Evolutionary conservation across 2,329 filamentous ascomycete genomes (phyloP), one percentile per base, ranked within the genome.

Genomic region (Phyllosticta capitalensis): DNA sequence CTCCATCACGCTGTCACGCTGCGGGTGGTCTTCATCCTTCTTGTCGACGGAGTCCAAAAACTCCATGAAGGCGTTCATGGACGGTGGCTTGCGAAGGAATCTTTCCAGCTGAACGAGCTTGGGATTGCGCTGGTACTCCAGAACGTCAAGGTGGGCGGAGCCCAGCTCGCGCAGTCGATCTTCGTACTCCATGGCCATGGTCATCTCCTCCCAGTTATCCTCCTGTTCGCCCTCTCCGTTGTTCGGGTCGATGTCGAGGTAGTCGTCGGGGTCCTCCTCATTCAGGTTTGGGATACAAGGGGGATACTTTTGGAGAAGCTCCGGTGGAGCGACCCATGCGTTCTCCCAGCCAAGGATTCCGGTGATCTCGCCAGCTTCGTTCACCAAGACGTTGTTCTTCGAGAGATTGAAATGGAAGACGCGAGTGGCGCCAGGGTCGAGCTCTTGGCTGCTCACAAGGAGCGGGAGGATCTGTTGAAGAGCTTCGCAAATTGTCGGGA

Each of bases 291-390:
- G 38, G 6, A 45, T 17, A 14, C 38, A 45, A 6, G 5, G 12
- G 14, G 38, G 38, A n/a, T 45, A 45, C 17, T 45, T 45, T 4
- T 17, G 38, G 14, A 45, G 17, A 5, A 45, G 38, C 17, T n/a
- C 38, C 14, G 38, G 56, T 61, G 63, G 52, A 63, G 60, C 21
- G 53, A 54, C 60, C 61, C 61, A 58, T 61, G 63, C 26, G 62
- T 56, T 58, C 50, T 64, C 62, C 62, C 62, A 64, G 55, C 63
- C 63, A 53, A 64, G 62, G 38, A 64, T 59, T 54, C 61, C 61
- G 22, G 59, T 60, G 26, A 64, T 56, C 49, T 54, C 45, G 45
- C 61, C 62, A 17, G 58, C 61, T 17, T 62, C 61, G 12, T 60
- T 26, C 38, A 64, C 60, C 45, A 63, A 61, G 53, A 64, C 61